These are phyloP conservation scores for Sporothrix dimorphospora DNA, from an alignment of 2,329 filamentous ascomycete species.

Conservation along the genomic window DNA sequence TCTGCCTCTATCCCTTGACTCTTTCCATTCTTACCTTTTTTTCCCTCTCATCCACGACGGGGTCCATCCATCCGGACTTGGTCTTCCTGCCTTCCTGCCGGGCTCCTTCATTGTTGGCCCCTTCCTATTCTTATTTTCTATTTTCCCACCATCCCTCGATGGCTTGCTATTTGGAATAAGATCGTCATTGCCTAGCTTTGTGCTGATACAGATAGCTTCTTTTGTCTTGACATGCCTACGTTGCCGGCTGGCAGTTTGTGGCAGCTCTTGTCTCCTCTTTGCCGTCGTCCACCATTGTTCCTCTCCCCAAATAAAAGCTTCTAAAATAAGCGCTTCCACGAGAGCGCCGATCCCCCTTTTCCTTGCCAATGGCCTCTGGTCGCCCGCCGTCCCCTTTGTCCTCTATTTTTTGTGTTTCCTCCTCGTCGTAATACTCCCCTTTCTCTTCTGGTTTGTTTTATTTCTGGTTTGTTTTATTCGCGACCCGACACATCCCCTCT, in stretches of 20 bases:
- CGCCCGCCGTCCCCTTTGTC: neutral
- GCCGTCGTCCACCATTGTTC: neutral
- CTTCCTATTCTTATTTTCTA: neutral
- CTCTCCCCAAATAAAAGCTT: neutral
- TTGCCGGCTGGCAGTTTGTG: slow-evolving; percentile 8
- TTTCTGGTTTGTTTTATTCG: neutral
- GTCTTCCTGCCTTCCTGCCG: neutral
- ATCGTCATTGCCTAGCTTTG: neutral
- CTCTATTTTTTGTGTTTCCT: neutral
- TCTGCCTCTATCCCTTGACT: neutral
- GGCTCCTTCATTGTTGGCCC: neutral
- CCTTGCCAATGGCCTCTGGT: neutral
- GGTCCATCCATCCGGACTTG: neutral
- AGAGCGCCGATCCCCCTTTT: slow-evolving; percentile 4
- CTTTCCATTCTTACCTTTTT: neutral
- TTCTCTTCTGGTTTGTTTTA: neutral
- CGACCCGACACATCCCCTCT: neutral
- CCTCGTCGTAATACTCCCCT: no score
- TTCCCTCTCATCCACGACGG: neutral
- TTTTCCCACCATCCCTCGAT: neutral
- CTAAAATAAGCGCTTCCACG: slow-evolving; percentile 3
- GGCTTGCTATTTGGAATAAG: slow-evolving; percentile 8
- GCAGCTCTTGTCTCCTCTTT: neutral
- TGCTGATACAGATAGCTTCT: neutral
- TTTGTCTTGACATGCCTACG: neutral